Evolutionary conservation across 129 eudicot species (phyloP).

Genomic region (Arctium lappa): DNA sequence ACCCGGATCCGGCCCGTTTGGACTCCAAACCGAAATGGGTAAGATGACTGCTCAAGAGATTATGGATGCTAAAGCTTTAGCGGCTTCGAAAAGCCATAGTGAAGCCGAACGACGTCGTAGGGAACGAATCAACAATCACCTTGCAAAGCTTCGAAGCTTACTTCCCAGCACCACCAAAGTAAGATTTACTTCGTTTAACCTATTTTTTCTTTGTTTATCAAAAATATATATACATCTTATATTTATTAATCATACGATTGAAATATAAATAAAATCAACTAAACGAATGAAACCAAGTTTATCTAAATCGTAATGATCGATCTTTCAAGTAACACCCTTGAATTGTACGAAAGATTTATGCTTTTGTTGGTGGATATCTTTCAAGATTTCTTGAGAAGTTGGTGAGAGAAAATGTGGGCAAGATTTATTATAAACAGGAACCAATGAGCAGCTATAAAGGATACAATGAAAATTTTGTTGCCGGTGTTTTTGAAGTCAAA

Average conservation of each 20-base stretch:
- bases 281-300: background rate
- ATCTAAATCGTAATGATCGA: background rate
- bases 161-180: conserved; percentile 91
- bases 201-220: background rate
- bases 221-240: background rate
- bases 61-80: conserved; percentile 97
- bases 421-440: conserved; percentile 54
- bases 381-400: conserved; percentile 33
- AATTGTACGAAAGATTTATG: conserved; percentile 12
- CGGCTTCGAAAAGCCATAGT: conserved; percentile 94
- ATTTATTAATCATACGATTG: background rate
- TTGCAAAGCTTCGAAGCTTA: conserved; percentile 83
- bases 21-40: conserved; percentile 70
- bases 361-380: conserved; percentile 15
- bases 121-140: conserved; percentile 88
- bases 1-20: conserved; percentile 68
- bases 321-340: background rate
- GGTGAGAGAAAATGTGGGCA: conserved; percentile 40
- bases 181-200: conserved; percentile 17
- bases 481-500: conserved; percentile 61
- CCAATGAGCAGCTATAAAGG: conserved; percentile 59
- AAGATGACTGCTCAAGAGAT: conserved; percentile 92
- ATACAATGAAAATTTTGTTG: conserved; percentile 50
- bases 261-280: background rate
- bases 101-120: conserved; percentile 92